Conservation (phyloP, 2,329 filamentous ascomycete genomes). For the Alternaria rosae region DNA sequence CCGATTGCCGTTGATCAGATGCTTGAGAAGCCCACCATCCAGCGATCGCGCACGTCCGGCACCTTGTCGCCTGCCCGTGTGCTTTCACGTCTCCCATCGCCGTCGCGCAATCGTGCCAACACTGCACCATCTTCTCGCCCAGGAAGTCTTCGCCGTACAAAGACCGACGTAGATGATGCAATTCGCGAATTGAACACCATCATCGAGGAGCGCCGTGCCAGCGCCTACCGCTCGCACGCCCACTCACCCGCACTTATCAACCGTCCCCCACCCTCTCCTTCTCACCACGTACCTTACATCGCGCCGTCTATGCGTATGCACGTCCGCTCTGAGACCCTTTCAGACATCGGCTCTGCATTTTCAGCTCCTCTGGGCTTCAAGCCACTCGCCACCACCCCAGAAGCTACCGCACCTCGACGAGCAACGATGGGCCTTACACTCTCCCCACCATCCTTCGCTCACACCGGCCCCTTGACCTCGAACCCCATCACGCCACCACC, state of each 20-base stretch:
- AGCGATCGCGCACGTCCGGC: slow-evolving; percentile 38
- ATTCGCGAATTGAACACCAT: slow-evolving; percentile 59
- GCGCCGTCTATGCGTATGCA: slow-evolving; percentile 55
- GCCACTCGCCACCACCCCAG: slow-evolving; percentile 31
- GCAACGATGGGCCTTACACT: slow-evolving; percentile 36
- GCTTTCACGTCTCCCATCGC: slow-evolving; percentile 43
- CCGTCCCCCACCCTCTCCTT: slow-evolving; percentile 43
- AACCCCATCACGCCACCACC: slow-evolving; percentile 48
- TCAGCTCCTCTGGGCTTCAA: slow-evolving; percentile 49
- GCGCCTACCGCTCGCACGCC: slow-evolving; percentile 42
- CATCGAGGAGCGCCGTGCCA: slow-evolving; percentile 56
- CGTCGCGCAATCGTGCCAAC: slow-evolving; percentile 46
- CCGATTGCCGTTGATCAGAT: slow-evolving; percentile 26
- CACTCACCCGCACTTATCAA: slow-evolving; percentile 38
- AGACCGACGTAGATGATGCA: slow-evolving; percentile 53
- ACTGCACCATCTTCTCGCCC: slow-evolving; percentile 46
- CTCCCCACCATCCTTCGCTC: slow-evolving; percentile 28
- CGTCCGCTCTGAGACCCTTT: slow-evolving; percentile 58
- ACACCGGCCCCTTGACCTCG: slow-evolving; percentile 40
- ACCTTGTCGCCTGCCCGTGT: slow-evolving; percentile 32
- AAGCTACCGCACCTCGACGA: slow-evolving; percentile 14
- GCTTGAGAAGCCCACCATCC: slow-evolving; percentile 29
- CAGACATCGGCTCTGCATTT: slow-evolving; percentile 57
- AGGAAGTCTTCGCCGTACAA: slow-evolving; percentile 47
- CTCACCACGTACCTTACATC: slow-evolving; percentile 56